Conservation (phyloP, 2,329 filamentous ascomycete genomes). For the Colletotrichum sp. region DNA sequence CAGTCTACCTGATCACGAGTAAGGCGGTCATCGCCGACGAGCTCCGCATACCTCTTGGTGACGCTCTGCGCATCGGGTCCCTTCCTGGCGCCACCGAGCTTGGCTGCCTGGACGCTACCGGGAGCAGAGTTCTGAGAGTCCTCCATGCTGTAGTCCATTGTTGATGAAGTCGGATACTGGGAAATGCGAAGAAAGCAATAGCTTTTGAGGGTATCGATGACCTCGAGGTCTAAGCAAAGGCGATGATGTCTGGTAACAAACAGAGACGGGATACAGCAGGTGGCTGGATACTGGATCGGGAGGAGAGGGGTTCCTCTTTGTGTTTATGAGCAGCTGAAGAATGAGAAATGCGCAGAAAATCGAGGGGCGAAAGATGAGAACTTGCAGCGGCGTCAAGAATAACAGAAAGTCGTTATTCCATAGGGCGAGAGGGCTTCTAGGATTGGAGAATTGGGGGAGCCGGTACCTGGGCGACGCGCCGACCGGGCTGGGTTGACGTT, state of each 20-base stretch:
- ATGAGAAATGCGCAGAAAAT: background rate
- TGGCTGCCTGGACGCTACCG: slow-evolving; percentile 65
- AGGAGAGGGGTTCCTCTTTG: background rate
- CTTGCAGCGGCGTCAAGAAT: background rate
- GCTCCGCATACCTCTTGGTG: slow-evolving; percentile 69
- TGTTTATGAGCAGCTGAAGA: background rate
- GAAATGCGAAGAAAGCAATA: background rate
- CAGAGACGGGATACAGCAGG: background rate
- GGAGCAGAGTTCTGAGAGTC: slow-evolving; percentile 72
- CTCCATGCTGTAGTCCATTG: slow-evolving; percentile 52
- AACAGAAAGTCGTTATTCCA: slow-evolving; percentile 7
- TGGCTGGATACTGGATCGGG: background rate
- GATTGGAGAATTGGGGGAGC: slow-evolving; percentile 9
- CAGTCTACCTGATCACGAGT: background rate
- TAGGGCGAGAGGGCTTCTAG: slow-evolving; percentile 8
- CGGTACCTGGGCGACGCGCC: slow-evolving; percentile 21
- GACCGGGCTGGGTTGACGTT: background rate
- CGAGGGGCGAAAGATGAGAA: slow-evolving; percentile 6
- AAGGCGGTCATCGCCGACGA: slow-evolving; percentile 9
- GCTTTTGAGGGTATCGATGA: background rate
- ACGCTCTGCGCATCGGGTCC: slow-evolving; percentile 74
- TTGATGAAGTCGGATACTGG: background rate
- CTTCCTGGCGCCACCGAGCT: slow-evolving; percentile 62
- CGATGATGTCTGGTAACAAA: background rate
- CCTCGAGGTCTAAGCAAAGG: background rate